phyloP scores from a whole-genome alignment of 768 basidiomycete genomes.

The Tricholoma saponaceum region DNA sequence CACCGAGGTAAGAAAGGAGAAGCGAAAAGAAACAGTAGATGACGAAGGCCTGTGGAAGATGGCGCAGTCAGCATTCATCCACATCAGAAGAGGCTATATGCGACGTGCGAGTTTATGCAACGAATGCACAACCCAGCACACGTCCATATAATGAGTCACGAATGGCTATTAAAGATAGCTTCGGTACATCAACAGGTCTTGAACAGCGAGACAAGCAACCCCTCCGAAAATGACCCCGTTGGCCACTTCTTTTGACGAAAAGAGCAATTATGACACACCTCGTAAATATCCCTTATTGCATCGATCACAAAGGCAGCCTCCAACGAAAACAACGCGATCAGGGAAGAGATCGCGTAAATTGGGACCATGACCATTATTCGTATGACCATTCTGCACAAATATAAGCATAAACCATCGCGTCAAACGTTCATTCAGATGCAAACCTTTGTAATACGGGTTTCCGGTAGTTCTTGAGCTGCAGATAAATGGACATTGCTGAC shows the following conservation, averaged over 20 bases:
- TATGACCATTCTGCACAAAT: constrained; percentile 68
- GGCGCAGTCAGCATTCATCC: neutral
- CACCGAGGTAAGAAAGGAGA: constrained; percentile 81
- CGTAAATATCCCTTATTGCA: constrained; percentile 91
- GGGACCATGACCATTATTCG: constrained; percentile 98
- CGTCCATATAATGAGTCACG: neutral
- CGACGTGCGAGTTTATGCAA: neutral
- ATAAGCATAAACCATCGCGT: neutral
- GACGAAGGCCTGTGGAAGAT: constrained; percentile 68
- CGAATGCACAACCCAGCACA: neutral
- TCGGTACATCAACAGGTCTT: neutral
- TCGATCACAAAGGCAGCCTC: constrained; percentile 97
- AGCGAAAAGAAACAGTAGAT: constrained; percentile 92
- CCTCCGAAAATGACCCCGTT: neutral
- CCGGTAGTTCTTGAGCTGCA: constrained; percentile 84
- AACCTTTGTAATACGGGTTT: constrained; percentile 80
- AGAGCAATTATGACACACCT: constrained; percentile 48
- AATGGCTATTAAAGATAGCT: neutral
- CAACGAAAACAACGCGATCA: constrained; percentile 91
- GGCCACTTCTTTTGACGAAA: neutral
- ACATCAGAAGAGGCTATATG: neutral
- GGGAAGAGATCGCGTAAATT: constrained; percentile 83
- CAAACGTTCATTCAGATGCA: constrained; percentile 8
- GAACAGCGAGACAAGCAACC: neutral
- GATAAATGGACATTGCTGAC: constrained; percentile 68